phyloP scores from a whole-genome alignment of 192 early-diverging fungal genomes.

The Geranomyces michiganensis region DNA sequence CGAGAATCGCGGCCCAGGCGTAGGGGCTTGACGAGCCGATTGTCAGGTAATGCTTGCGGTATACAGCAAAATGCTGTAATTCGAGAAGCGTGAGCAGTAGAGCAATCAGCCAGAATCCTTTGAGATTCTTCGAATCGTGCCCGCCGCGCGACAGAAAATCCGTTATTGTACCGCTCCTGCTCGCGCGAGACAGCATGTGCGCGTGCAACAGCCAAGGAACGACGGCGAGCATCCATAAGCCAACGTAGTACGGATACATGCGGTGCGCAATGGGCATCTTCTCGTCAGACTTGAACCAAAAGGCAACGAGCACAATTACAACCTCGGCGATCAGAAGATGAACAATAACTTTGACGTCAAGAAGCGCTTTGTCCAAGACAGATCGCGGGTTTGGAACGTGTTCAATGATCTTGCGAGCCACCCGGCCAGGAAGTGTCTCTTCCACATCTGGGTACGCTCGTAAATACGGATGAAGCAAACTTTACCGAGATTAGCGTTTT shows the following conservation, averaged over 20 bases:
- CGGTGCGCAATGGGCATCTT: neutral
- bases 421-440: neutral
- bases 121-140: neutral
- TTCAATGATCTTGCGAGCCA: neutral
- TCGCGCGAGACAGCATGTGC: neutral
- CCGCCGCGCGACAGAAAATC: neutral
- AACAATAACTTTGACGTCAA: conserved; percentile 2
- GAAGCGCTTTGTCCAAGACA: neutral
- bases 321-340: neutral
- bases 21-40: neutral
- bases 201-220: conserved; percentile 3
- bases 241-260: neutral
- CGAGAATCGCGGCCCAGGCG: conserved; percentile 1
- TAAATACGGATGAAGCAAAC: too few species aligned
- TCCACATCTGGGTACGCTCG: neutral
- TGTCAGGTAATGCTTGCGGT: neutral
- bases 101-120: conserved; percentile 16
- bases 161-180: neutral
- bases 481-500: too few species aligned
- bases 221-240: neutral
- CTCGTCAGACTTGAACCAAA: neutral
- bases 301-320: neutral
- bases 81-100: neutral
- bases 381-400: neutral
- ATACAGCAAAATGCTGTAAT: neutral